These are phyloP conservation scores for Westerdykella sp. DNA, from an alignment of 2,329 filamentous ascomycete species.

Conservation along the genomic window DNA sequence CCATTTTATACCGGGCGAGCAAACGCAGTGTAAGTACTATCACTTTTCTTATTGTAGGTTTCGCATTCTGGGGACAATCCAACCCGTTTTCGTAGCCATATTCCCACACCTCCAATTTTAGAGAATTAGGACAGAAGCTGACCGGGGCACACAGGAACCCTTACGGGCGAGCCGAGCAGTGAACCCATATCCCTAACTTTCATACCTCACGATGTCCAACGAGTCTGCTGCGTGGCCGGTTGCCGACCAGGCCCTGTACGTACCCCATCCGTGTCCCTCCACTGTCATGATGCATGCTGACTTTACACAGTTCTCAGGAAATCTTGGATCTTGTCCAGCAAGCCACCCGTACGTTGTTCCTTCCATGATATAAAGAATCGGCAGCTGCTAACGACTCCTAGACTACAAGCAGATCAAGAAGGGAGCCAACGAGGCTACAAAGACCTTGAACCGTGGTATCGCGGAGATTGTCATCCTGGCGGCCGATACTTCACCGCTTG, in stretches of 20 bases:
- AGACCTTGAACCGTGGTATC: conserved; percentile 86
- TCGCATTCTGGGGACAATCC: too few relatives aligned
- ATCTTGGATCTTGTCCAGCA: conserved; percentile 30
- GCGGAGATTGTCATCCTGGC: conserved; percentile 84
- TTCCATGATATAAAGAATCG: neutral
- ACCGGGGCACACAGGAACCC: conserved; percentile 20
- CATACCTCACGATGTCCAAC: conserved; percentile 18
- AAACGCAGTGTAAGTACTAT: conserved; percentile 25
- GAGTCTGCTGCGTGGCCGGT: conserved; percentile 34
- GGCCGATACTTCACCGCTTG: conserved; percentile 79
- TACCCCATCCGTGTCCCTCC: too few relatives aligned
- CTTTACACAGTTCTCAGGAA: too few relatives aligned
- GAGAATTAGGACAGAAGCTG: neutral
- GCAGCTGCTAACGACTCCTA: neutral
- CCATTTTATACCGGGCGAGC: conserved; percentile 22
- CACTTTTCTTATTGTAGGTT: too few relatives aligned
- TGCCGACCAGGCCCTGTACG: conserved; percentile 40
- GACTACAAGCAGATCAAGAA: conserved; percentile 31
- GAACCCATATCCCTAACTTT: conserved; percentile 16
- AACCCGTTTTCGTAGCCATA: neutral
- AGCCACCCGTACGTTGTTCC: conserved; percentile 8
- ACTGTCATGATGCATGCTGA: too few relatives aligned
- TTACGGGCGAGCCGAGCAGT: conserved; percentile 33
- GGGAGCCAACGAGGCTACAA: conserved; percentile 59
- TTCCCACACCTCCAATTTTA: neutral